A percentile compares a stretch with the other conserved stretches of the same genome.
Conservation (phyloP, 1,284 basidiomycete species). For the Marasmius fiardii region DNA sequence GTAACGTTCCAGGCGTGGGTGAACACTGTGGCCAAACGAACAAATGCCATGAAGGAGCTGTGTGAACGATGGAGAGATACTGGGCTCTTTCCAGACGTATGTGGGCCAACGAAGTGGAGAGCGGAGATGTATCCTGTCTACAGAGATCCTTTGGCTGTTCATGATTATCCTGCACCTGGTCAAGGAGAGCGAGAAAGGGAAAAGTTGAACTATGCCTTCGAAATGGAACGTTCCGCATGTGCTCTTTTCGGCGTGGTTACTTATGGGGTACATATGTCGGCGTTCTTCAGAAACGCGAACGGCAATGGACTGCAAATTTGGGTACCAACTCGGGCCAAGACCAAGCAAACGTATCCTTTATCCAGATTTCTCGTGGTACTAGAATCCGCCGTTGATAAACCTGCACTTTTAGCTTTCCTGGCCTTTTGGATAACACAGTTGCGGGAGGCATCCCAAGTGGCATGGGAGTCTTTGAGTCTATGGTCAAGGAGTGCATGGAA, state of each 20-base stretch:
- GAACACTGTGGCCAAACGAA: conserved; percentile 54
- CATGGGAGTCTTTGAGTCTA: conserved; percentile 67
- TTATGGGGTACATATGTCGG: conserved; percentile 84
- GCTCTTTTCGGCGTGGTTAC: conserved; percentile 89
- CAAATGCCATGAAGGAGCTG: conserved; percentile 54
- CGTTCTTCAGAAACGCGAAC: conserved; percentile 47
- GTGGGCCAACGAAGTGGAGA: conserved; percentile 79
- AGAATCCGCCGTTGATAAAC: background rate
- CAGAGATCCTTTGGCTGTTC: conserved; percentile 60
- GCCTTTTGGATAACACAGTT: conserved; percentile 75
- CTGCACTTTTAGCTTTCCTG: conserved; percentile 58
- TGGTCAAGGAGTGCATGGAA: conserved; percentile 92
- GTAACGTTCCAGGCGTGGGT: conserved; percentile 54
- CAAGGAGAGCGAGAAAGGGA: conserved; percentile 12
- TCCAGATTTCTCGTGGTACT: background rate
- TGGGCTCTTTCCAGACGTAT: conserved; percentile 57
- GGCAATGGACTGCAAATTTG: conserved; percentile 59
- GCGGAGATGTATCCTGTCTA: conserved; percentile 84
- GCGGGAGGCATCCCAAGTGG: conserved; percentile 81
- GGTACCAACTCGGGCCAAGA: conserved; percentile 84
- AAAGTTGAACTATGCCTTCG: conserved; percentile 69
- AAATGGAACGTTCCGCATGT: conserved; percentile 87
- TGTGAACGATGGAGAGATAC: conserved; percentile 70
- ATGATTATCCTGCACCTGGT: conserved; percentile 34
- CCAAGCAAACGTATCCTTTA: conserved; percentile 74